Evolutionary conservation across 768 basidiomycete species (phyloP), one percentile per base, ranked within the genome.

Genomic region (Lentinula raphanica): DNA sequence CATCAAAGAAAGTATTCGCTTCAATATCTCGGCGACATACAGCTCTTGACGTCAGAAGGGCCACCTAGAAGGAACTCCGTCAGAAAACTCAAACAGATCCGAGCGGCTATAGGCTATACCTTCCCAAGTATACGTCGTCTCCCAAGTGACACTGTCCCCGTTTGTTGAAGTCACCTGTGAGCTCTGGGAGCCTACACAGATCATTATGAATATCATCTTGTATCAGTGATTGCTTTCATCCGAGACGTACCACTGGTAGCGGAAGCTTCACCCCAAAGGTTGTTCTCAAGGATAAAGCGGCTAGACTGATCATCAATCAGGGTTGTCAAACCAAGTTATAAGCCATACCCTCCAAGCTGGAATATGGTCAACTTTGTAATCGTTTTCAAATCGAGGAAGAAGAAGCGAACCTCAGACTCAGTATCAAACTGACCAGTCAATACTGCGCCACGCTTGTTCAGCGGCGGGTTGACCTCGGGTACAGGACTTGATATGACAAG

Each of bases 81-180:
- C 13, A 19, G 27, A 9, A 31, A 12, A 6, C 31, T 12, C 9
- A 8, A 21, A 23, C 8, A 21, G 9, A 44, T 23, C 17, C 42
- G 23, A 40, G 7, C 19, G 19, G 15, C n/a, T 11, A 21, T 9
- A 44, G 42, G 21, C 59, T 53, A 32, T 61, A 69, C 70, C 70
- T 29, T 61, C 56, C 71, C 71, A 72, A 45, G 50, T 68, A 58
- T 72, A 72, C 15, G 66, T 71, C 3, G 71, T 72, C 44, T 68
- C 61, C 71, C 71, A 72, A 31, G 69, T 61, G 21, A 71, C 62
- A 15, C 61, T 54, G 48, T 69, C 66, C 3, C 68, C 69, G 49
- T 60, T 67, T 17, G 64, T 65, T 3, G 66, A 58, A 25, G 67
- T 68, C 3, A 63, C 68, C 44, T 72, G 71, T 15, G 71, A 67